Evolutionary conservation across 108 stramenopile genomes (phyloP), one percentile per base, ranked within the genome.

Genomic region (Fistulifera solaris): DNA sequence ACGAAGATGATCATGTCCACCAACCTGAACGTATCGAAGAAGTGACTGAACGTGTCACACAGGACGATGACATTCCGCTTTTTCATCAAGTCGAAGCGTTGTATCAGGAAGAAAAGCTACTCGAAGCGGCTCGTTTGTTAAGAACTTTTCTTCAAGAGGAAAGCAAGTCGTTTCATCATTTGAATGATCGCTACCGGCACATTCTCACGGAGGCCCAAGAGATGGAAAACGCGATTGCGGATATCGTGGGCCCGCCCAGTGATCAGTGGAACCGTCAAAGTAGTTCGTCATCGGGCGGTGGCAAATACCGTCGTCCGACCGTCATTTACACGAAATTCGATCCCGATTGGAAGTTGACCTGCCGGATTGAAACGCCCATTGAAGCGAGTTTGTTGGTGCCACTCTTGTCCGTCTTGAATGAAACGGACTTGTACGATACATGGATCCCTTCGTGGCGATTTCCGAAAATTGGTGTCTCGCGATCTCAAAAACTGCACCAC

Each of bases 271-370:
- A 18, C 44, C 44, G 21, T 7, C 44, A 46, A 19, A 52, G 15
- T 15, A 61, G 22, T 26, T 10, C 5, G 6, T 23, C 27, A 52
- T 39, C 13, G 1, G 21, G 18, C 50, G 57, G 44, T 48, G 38
- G 16, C 8, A 22, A 35, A 55, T 15, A 59, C 46, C 43, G 16
- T 19, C 3, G 47, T 14, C 7, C 58, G 47, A 78, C 75, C 17
- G 47, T 68, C n/a, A 79, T 87, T 4, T 76, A 87, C 63, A 81
- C 78, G 70, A 83, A 83, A 60, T 11, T 87, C 14, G 64, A 70
- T 31, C 39, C 54, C 19, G 42, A 63, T 24, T 62, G 63, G 15
- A 38, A 50, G 27, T 42, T 87, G 26, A 75, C 68, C 13, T 77
- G 74, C 47, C 58, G 81, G 2, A 73, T 87, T 19, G 80, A 84